Evolutionary conservation across 768 basidiomycete genomes (phyloP).

Genomic region (button mushroom (Agaricus bisporus)): DNA sequence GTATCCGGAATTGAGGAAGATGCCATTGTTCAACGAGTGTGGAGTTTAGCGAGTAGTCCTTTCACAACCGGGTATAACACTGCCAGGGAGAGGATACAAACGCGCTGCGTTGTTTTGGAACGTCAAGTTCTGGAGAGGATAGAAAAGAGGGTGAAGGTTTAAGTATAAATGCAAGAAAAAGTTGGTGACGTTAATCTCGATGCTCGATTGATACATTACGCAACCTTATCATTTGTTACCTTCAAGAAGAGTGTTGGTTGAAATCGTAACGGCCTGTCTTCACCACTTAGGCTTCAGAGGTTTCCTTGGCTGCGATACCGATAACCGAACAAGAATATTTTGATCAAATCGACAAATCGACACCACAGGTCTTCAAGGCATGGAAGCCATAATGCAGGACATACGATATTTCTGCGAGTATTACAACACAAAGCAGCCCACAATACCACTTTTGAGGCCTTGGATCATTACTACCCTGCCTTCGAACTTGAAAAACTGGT

Average conservation of each 20-base stretch:
- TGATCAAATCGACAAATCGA: too few relatives aligned
- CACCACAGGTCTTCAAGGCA: too few relatives aligned
- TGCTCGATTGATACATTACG: background rate
- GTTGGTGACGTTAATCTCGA: background rate
- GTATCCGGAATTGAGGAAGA: background rate
- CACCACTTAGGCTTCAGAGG: too few relatives aligned
- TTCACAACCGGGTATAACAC: background rate
- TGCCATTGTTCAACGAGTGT: constrained; percentile 8
- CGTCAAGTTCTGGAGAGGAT: constrained; percentile 8
- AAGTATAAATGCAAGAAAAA: background rate
- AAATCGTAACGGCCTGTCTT: too few relatives aligned
- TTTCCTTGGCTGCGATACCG: too few relatives aligned
- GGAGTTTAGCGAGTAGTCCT: background rate
- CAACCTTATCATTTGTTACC: background rate
- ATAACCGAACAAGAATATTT: too few relatives aligned
- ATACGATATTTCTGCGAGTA: too few relatives aligned
- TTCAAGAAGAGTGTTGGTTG: background rate
- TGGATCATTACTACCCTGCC: too few relatives aligned
- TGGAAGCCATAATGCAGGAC: too few relatives aligned
- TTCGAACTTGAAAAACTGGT: too few relatives aligned
- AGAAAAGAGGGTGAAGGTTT: background rate
- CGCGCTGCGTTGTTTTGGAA: constrained; percentile 9
- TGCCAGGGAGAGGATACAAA: background rate
- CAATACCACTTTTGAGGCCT: too few relatives aligned
- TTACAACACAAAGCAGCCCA: too few relatives aligned